Conservation (phyloP, 78 protist species). For the Chrysochromulina parva region DNA sequence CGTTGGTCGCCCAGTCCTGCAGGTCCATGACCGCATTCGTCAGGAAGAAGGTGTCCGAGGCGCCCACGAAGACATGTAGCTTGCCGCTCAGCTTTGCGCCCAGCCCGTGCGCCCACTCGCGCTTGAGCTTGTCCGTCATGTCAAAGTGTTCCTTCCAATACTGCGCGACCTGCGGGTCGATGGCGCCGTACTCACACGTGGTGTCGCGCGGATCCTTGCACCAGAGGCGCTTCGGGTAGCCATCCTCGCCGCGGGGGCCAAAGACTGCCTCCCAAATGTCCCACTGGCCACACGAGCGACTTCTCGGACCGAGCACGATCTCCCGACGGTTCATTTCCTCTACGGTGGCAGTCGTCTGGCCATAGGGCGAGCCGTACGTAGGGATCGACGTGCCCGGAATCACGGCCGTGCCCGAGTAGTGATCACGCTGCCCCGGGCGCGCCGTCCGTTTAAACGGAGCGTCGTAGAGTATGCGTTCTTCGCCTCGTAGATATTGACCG, state of each 20-base stretch:
- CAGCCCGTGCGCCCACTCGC: not conserved
- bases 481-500: slow-evolving; percentile 6
- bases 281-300: slow-evolving; percentile 21
- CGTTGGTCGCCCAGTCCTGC: not conserved
- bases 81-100: not conserved
- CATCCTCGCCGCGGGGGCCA: slow-evolving; percentile 14
- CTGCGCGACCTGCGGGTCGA: not conserved
- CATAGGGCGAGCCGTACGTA: not conserved
- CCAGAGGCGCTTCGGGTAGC: not conserved
- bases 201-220: not conserved
- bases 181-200: not conserved
- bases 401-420: not conserved
- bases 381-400: not conserved
- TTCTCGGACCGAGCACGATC: not conserved
- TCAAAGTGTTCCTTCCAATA: not conserved
- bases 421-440: not conserved
- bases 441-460: slow-evolving; percentile 7
- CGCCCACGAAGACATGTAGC: slow-evolving; percentile 21
- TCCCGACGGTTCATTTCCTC: slow-evolving; percentile 22
- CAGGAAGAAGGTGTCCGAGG: slow-evolving; percentile 6
- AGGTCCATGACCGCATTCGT: slow-evolving; percentile 25
- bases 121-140: not conserved
- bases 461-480: slow-evolving; percentile 4
- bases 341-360: slow-evolving; percentile 21
- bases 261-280: slow-evolving; percentile 35